Conservation (phyloP, 176 grass and related monocot species). For the Cocos nucifera region DNA sequence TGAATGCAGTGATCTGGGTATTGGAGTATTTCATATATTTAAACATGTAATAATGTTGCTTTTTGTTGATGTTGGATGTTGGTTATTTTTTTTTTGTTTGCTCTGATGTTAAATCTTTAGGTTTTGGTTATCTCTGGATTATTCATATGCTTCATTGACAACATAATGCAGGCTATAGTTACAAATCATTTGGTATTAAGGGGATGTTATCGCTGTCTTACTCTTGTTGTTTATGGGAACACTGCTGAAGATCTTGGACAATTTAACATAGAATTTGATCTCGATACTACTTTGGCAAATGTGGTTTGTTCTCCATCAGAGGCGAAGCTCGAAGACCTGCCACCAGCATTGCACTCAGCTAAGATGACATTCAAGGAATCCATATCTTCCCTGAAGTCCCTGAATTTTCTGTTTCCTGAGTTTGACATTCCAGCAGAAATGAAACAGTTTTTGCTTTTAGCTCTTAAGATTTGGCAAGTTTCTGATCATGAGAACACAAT, state of each 20-base stretch:
- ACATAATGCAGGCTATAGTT: constrained; percentile 71
- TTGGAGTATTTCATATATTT: too few species aligned
- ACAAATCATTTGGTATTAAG: constrained; percentile 90
- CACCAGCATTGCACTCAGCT: constrained; percentile 59
- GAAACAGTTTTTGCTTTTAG: constrained; percentile 54
- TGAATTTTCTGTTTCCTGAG: constrained; percentile 43
- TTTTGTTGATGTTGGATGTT: neutral
- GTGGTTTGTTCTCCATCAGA: constrained; percentile 84
- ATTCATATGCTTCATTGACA: constrained; percentile 21
- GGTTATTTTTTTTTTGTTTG: neutral
- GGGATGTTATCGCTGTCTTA: constrained; percentile 86
- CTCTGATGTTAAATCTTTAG: too few species aligned
- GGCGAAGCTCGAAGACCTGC: constrained; percentile 86
- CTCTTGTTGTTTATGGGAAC: constrained; percentile 95
- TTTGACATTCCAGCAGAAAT: constrained; percentile 48
- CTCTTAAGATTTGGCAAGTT: constrained; percentile 55
- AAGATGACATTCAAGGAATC: constrained; percentile 67
- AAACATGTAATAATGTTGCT: neutral
- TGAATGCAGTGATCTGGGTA: too few species aligned
- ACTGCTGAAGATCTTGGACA: constrained; percentile 96
- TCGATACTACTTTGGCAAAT: constrained; percentile 82
- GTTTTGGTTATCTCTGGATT: too few species aligned
- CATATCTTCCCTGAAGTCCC: constrained; percentile 54
- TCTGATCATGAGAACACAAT: constrained; percentile 36
- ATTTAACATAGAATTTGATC: constrained; percentile 89